Evolutionary conservation across 345 rosid genomes (phyloP), one percentile per base, ranked within the genome.

Genomic region (Eucalyptus lansdowneana): DNA sequence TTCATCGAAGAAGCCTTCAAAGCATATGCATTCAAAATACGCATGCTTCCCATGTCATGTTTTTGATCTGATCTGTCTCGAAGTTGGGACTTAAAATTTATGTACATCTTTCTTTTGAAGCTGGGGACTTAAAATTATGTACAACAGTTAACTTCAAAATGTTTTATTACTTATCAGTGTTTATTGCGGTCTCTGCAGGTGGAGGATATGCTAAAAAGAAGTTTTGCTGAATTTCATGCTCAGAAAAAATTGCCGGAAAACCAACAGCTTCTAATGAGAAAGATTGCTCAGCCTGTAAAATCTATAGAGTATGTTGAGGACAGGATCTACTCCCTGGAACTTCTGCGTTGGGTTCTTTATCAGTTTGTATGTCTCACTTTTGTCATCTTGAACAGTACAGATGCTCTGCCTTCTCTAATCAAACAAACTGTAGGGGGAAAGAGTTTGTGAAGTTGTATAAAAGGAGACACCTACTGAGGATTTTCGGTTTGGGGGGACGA

Each of bases 141-240:
- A 76, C 4, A 37, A 21, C 25, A 37, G 81, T 40, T 40, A 11
- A 37, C 83, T 76, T 10, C 47, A 24, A 76, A 76, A 76, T 11
- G 47, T 37, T 76, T 19, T 40, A 40, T 76, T 76, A 21, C 47
- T 76, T 76, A 76, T 42, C 14, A 37, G 83, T 37, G 45, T 76
- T 76, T 76, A 76, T 37, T 76, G 47, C 15, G 40, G 40, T 86
- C 40, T 51, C 31, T 91, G 91, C 95, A 97, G 99, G 98, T 97
- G 90, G 99, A 97, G 94, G 99, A 97, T 90, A 97, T 97, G 99
- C 89, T 97, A 93, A 97, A 97, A 96, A 94, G 99, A 94, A 97
- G 99, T 92, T 97, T 97, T 93, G 98, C 99, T 83, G 99, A 97
- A 92, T 97, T 97, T 91, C 97, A 94, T 95, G 90, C 98, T 81